Evolutionary conservation across 2,329 filamentous ascomycete genomes (phyloP).

Genomic region (Chaetomium sp.): DNA sequence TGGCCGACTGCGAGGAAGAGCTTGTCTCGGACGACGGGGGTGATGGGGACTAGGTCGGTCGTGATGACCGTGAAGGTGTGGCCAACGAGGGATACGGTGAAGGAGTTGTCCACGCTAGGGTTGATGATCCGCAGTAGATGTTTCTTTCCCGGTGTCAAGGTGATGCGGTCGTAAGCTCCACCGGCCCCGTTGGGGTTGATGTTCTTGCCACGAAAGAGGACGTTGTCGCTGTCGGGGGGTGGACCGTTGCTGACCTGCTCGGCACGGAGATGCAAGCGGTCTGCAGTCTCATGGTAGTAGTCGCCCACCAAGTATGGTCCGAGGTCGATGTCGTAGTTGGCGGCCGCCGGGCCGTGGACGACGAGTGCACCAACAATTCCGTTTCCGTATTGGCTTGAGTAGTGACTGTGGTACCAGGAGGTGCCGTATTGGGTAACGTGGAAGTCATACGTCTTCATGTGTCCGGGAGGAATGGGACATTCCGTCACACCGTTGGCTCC

Average conservation of each 20-base stretch:
- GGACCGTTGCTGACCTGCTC: conserved; percentile 21
- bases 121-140: conserved; percentile 44
- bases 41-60: conserved; percentile 45
- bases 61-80: conserved; percentile 45
- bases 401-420: conserved; percentile 45
- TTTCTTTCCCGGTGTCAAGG: conserved; percentile 36
- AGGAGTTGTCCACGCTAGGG: conserved; percentile 41
- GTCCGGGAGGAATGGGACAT: conserved; percentile 34
- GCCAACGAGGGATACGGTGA: conserved; percentile 43
- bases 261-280: conserved; percentile 24
- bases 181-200: conserved; percentile 25
- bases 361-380: conserved; percentile 47
- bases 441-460: conserved; percentile 31
- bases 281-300: conserved; percentile 38
- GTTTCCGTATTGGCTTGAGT: conserved; percentile 44
- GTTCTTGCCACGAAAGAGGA: conserved; percentile 38
- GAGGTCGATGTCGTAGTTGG: conserved; percentile 48
- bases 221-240: conserved; percentile 31
- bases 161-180: conserved; percentile 28
- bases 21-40: conserved; percentile 42
- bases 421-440: conserved; percentile 33
- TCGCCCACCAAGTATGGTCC: conserved; percentile 44
- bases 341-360: conserved; percentile 42
- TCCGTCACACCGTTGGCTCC: conserved; percentile 41
- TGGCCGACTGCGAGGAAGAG: conserved; percentile 45